Conservation (phyloP, 352 stramenopile species). For the Phytopythium delawarense region DNA sequence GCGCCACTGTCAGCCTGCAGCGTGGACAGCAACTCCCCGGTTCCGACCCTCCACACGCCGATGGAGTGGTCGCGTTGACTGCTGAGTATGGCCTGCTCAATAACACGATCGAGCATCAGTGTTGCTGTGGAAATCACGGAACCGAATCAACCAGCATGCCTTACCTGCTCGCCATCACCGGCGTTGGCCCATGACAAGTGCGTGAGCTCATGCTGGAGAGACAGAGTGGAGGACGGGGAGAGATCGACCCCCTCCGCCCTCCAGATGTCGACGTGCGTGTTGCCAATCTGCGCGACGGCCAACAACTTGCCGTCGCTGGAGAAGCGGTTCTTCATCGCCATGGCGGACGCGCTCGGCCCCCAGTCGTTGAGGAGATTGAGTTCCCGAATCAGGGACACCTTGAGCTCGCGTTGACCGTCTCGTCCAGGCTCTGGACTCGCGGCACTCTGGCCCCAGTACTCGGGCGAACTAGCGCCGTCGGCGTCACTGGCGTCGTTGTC, state of each 20-base stretch:
- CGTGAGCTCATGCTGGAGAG: constrained; percentile 29
- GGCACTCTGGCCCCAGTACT: not conserved
- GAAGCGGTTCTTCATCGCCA: constrained; percentile 31
- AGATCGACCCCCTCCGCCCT: constrained; percentile 20
- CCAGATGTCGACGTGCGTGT: constrained; percentile 42
- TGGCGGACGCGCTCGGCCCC: constrained; percentile 21
- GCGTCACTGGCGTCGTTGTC: not conserved
- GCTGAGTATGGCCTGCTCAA: not conserved
- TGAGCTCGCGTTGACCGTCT: not conserved
- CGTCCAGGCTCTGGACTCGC: not conserved
- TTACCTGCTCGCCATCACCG: constrained; percentile 7
- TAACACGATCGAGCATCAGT: not conserved
- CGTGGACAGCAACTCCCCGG: not conserved
- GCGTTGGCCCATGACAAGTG: constrained; percentile 29
- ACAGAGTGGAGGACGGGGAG: constrained; percentile 23
- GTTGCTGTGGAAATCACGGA: too few species aligned
- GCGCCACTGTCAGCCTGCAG: not conserved
- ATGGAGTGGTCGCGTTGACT: constrained; percentile 1
- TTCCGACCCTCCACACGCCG: not conserved
- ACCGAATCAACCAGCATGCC: too few species aligned
- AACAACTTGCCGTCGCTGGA: constrained; percentile 33
- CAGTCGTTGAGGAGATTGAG: constrained; percentile 37
- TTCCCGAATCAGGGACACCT: constrained; percentile 30
- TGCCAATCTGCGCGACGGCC: constrained; percentile 30
- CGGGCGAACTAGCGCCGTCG: not conserved